Evolutionary conservation across 2,329 filamentous ascomycete species (phyloP), one percentile per base, ranked within the genome.

Genomic region (Beauveria caledonica): DNA sequence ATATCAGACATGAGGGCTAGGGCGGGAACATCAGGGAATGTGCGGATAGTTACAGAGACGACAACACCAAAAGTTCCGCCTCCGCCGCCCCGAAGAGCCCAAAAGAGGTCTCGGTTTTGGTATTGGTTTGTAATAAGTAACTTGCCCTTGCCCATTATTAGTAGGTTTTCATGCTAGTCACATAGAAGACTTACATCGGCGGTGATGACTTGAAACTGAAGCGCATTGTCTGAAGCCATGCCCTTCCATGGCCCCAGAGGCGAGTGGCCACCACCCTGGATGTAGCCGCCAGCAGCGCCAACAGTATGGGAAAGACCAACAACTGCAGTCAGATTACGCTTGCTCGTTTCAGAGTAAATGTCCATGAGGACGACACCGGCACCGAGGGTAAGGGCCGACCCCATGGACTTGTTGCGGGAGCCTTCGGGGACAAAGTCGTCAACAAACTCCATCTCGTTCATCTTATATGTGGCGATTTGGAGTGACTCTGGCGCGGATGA

Each of bases 61-160:
- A 77, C 75, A n/a, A 78, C 68, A 42, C 76, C 75, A 63, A 75
- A 79, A 0, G 74, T 77, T 10, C 75, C 73, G 9, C 74, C 77
- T 10, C 77, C 77, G 0, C 76, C 77, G 15, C 77, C 77, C n/a
- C 74, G 71, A 13, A 79, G 68, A n/a, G 77, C 77, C 71, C 72
- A 77, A 66, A 76, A 79, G 3, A 79, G 68, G 60, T 76, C 75
- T 0, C 68, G 62, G 60, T 78, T 74, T 55, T 74, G 65, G 11
- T 67, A 71, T 36, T 68, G 64, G 55, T 74, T 74, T 1, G 71
- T 73, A 1, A 63, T 66, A 3, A 71, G 58, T 25, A 70, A 64
- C 6, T 66, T 63, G 7, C 72, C 68, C 64, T 70, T 52, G 25
- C 11, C 1, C n/a, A 2, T 4, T 46, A 48, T 61, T 8, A 58